phyloP scores from a whole-genome alignment of 108 stramenopile species.

The Fragilariopsis cylindrus region DNA sequence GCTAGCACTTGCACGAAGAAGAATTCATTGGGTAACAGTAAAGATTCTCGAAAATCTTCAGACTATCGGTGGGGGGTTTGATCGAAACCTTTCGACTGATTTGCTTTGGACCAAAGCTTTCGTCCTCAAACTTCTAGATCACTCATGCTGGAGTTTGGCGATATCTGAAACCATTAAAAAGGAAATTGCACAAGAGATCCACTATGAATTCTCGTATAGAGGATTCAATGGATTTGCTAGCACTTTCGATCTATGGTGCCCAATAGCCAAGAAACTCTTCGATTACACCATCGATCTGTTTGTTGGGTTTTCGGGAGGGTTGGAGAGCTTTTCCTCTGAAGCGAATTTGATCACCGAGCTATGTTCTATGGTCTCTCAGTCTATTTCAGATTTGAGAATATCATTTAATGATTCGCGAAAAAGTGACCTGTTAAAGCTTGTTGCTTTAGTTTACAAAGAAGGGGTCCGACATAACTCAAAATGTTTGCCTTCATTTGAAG shows the following conservation, averaged over 20 bases:
- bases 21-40: constrained; percentile 32
- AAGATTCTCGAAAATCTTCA: constrained; percentile 20
- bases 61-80: neutral
- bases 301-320: constrained; percentile 5
- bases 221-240: constrained; percentile 17
- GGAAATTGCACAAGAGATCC: constrained; percentile 19
- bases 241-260: constrained; percentile 18
- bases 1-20: constrained; percentile 20
- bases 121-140: constrained; percentile 5
- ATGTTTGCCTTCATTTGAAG: constrained; percentile 9
- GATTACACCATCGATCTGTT: constrained; percentile 14
- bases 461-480: neutral
- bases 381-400: constrained; percentile 1
- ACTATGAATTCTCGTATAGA: constrained; percentile 16
- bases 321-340: constrained; percentile 5
- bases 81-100: neutral
- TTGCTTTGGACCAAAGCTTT: constrained; percentile 18
- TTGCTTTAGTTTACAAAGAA: constrained; percentile 10
- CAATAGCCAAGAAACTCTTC: constrained; percentile 20
- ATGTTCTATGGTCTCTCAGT: constrained; percentile 9
- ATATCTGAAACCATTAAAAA: neutral
- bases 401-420: neutral
- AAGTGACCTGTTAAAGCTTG: neutral
- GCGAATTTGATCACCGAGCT: constrained; percentile 8
- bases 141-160: constrained; percentile 2